Evolutionary conservation across 352 stramenopile species (phyloP).

Genomic region (Pythium apleroticum): DNA sequence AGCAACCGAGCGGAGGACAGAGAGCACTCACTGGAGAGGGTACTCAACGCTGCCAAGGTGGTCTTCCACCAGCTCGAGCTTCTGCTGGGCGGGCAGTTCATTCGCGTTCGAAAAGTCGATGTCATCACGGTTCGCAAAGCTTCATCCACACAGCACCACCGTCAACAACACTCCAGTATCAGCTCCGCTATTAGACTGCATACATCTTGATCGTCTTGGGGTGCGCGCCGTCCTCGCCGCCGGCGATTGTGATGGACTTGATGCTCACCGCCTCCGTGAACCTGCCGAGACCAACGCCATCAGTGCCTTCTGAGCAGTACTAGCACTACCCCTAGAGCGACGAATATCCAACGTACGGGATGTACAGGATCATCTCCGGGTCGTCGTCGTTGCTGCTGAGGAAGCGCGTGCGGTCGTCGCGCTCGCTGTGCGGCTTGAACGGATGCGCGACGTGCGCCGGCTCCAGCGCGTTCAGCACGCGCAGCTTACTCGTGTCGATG

Average conservation of each 20-base stretch:
- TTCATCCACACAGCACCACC: conserved; percentile 31
- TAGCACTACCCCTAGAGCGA: background rate
- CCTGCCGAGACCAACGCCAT: conserved; percentile 17
- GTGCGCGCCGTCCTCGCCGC: conserved; percentile 71
- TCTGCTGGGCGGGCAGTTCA: conserved; percentile 73
- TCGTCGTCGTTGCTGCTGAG: conserved; percentile 81
- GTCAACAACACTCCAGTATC: background rate
- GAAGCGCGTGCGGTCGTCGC: conserved; percentile 61
- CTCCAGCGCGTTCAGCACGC: conserved; percentile 74
- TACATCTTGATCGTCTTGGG: conserved; percentile 84
- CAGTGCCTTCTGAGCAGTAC: background rate
- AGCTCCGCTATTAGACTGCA: conserved; percentile 7
- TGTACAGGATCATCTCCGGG: conserved; percentile 82
- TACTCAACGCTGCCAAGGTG: conserved; percentile 67
- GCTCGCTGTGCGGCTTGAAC: conserved; percentile 84
- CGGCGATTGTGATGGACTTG: conserved; percentile 87
- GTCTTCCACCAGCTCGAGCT: conserved; percentile 77
- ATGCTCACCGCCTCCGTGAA: conserved; percentile 89
- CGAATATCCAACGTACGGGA: conserved; percentile 44
- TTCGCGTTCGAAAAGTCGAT: conserved; percentile 86
- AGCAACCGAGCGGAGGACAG: too few species aligned
- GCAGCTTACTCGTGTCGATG: conserved; percentile 87
- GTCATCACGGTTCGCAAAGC: conserved; percentile 74
- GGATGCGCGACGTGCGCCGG: conserved; percentile 57
- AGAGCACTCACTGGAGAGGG: conserved; percentile 57